These are phyloP conservation scores for Microdochium nivale DNA, from an alignment of 2,329 filamentous ascomycete genomes.

Conservation along the genomic window DNA sequence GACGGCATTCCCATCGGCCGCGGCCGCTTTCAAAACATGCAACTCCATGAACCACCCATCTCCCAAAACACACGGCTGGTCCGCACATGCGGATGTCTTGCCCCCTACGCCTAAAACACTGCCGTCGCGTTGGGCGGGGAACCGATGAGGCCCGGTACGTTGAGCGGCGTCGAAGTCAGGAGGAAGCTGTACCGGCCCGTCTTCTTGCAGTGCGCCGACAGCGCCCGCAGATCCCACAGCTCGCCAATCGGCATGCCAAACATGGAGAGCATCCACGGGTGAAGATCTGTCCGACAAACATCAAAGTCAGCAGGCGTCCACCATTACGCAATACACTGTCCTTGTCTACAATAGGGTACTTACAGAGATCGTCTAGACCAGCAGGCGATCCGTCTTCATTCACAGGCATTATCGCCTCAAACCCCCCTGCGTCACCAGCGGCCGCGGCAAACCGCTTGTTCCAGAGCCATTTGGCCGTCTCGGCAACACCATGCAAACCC, in stretches of 20 bases:
- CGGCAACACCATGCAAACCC: conserved; percentile 36
- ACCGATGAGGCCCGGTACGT: conserved; percentile 42
- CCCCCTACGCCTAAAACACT: conserved; percentile 23
- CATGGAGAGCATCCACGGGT: conserved; percentile 37
- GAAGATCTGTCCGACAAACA: conserved; percentile 29
- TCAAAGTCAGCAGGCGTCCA: conserved; percentile 1
- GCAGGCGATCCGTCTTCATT: conserved; percentile 28
- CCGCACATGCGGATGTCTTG: neutral
- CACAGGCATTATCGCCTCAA: conserved; percentile 54
- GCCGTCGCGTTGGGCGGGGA: conserved; percentile 40
- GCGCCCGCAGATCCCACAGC: conserved; percentile 44
- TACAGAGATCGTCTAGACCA: conserved; percentile 26
- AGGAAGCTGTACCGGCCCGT: conserved; percentile 50
- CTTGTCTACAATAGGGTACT: too few species aligned
- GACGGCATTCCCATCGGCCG: too few species aligned
- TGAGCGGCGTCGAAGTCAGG: conserved; percentile 50
- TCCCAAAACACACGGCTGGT: neutral
- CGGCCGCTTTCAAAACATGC: too few species aligned
- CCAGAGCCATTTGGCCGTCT: conserved; percentile 57
- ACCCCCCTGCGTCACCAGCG: conserved; percentile 52
- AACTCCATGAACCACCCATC: neutral
- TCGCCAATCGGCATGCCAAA: conserved; percentile 49
- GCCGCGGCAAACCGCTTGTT: conserved; percentile 61
- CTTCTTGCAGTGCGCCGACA: conserved; percentile 43
- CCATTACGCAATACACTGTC: too few species aligned